These are phyloP conservation scores for Coleophoma eucalyptorum DNA, from an alignment of 2,329 filamentous ascomycete genomes.

Conservation along the genomic window DNA sequence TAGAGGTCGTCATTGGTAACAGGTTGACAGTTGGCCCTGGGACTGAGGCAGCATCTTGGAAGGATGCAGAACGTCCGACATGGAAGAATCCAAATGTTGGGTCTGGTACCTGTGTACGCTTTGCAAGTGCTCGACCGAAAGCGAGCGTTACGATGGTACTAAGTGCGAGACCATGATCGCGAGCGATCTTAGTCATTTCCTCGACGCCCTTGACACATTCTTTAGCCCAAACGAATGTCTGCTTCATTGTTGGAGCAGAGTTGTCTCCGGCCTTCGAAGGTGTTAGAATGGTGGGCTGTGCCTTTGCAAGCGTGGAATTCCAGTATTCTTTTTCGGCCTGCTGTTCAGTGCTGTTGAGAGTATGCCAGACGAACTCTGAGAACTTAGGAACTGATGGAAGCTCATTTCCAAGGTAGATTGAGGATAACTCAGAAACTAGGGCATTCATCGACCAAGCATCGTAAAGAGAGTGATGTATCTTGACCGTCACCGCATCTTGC, in stretches of 20 bases:
- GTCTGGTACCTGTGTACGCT: not conserved
- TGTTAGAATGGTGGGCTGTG: not conserved
- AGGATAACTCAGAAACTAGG: not conserved
- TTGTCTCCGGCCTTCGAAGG: not conserved
- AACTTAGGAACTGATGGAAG: not conserved
- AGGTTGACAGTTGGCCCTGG: slow-evolving; percentile 2
- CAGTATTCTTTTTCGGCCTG: not conserved
- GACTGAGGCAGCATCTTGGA: not conserved
- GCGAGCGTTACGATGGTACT: slow-evolving; percentile 1
- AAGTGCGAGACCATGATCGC: not conserved
- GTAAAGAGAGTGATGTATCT: not conserved
- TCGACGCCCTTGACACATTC: not conserved
- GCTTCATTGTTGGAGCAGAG: not conserved
- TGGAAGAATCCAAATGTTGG: slow-evolving; percentile 3
- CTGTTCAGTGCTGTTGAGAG: not conserved
- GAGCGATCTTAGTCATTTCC: not conserved
- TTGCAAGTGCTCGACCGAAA: slow-evolving; percentile 1
- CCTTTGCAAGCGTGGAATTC: not conserved
- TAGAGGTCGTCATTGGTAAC: not conserved
- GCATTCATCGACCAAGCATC: not conserved
- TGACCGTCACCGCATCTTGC: not conserved
- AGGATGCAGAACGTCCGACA: slow-evolving; percentile 1
- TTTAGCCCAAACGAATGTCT: not conserved
- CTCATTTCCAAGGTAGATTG: not conserved
- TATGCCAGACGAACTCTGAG: not conserved